Base-by-base conservation (phyloP, 345 rosid species). In the Moricandia moricandioides region DNA sequence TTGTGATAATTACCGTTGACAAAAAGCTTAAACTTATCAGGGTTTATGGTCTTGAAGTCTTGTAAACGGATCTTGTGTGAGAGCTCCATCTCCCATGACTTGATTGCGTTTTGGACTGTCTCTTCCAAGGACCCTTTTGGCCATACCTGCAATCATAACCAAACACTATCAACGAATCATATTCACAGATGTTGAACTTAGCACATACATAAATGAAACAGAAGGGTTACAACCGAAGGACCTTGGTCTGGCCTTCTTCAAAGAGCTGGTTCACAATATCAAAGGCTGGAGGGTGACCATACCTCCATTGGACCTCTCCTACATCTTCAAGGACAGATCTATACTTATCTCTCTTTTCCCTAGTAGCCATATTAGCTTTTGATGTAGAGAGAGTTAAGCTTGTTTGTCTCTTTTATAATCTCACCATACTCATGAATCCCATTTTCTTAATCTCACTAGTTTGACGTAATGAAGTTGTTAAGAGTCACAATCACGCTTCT, bases 21-120 rank as follows among this genome's bases (percentile, higher is more conserved):
- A 45, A 80, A 57, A 66, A 89, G 92, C 83, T 83, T 86, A 74
- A 93, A 91, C 57, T 84, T 89, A 0, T 87, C 87, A 3, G 90
- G 93, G 49, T 85, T 88, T 3, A 89, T 85, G 71, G 88, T 86
- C 82, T 85, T 88, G 80, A 91, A 82, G 73, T 88, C 97, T 54
- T 83, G 85, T 30, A 91, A 81, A 27, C 82, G 87, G 39, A 83
- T 82, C 77, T 93, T 89, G 77, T 89, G 93, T 11, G 93, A 88
- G 17, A 91, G 67, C 73, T 93, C 97, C 97, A 87, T 85, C 75
- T 91, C 98, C 98, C 97, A 89, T 68, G 92, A 78, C 81, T 91
- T 89, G 18, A 93, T 74, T 1, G 96, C 97, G 27, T 86, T 93
- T 74, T 93, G 91, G 49, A 93, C 90, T 1, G 73, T 80, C 77